Evolutionary conservation across 352 stramenopile genomes (phyloP).

Genomic region (Globisporangium ultimum): DNA sequence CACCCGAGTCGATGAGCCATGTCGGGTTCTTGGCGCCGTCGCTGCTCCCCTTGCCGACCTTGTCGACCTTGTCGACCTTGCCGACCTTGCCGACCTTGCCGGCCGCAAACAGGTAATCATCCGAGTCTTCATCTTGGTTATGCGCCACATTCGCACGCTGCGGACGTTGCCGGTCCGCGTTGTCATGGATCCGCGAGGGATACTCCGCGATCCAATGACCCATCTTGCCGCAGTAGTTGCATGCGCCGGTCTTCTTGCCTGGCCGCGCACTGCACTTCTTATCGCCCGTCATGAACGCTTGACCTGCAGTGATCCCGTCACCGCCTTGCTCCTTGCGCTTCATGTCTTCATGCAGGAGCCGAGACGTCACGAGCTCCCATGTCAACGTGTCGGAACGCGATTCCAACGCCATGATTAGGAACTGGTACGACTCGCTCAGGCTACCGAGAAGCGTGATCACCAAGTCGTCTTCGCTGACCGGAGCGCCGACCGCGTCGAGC

Average conservation of each 20-base stretch:
- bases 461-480: slow-evolving; percentile 15
- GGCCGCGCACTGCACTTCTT: slow-evolving; percentile 28
- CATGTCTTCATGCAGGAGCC: slow-evolving; percentile 2
- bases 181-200: not conserved
- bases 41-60: no score
- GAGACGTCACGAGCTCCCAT: slow-evolving; percentile 17
- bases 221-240: slow-evolving; percentile 18
- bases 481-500: slow-evolving; percentile 13
- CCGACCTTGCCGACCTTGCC: no score
- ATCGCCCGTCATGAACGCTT: slow-evolving; percentile 1
- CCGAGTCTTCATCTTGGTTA: no score
- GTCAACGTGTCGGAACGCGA: slow-evolving; percentile 13
- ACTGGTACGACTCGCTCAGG: slow-evolving; percentile 22
- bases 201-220: slow-evolving; percentile 4
- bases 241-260: slow-evolving; percentile 44
- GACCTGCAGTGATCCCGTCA: not conserved
- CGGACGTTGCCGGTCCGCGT: not conserved
- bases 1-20: no score
- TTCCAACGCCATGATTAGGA: slow-evolving; percentile 24
- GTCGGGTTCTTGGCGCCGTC: no score
- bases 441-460: slow-evolving; percentile 19
- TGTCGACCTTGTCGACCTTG: no score
- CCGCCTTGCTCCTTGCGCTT: slow-evolving; percentile 2
- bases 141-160: not conserved
- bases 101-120: no score